These are phyloP conservation scores for Andrographis paniculata DNA, from an alignment of 305 asterid species.

Conservation along the genomic window DNA sequence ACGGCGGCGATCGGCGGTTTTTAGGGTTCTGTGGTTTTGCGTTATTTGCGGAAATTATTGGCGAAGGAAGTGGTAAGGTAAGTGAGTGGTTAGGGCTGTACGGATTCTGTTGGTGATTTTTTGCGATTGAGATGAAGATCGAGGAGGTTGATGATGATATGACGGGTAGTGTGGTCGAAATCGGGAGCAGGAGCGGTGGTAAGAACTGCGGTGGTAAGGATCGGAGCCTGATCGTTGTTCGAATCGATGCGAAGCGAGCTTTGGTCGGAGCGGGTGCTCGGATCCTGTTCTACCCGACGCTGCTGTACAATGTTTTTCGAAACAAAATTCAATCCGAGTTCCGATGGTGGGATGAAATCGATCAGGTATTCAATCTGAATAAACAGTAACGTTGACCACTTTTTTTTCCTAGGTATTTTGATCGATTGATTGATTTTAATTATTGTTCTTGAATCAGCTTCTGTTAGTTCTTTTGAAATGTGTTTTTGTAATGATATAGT, in stretches of 20 bases:
- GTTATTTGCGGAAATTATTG: conserved; percentile 10
- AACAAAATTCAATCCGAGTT: conserved; percentile 41
- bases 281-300: conserved; percentile 91
- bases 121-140: conserved; percentile 56
- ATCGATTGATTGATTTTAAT: too few species aligned
- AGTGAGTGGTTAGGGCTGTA: not conserved
- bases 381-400: not conserved
- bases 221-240: conserved; percentile 41
- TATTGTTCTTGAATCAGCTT: too few species aligned
- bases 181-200: conserved; percentile 14
- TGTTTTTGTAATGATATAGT: too few species aligned
- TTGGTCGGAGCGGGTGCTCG: conserved; percentile 95
- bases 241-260: conserved; percentile 75
- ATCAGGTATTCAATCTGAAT: conserved; percentile 43
- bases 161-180: conserved; percentile 22
- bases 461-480: too few species aligned
- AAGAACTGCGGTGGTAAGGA: conserved; percentile 21
- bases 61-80: not conserved
- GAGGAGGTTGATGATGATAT: conserved; percentile 62
- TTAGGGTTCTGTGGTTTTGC: conserved; percentile 3
- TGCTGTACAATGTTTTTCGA: conserved; percentile 79
- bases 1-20: conserved; percentile 1
- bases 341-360: conserved; percentile 94
- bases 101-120: conserved; percentile 6
- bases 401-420: not conserved